Percentiles rank a stretch among this genome's conserved stretches.
Evolutionary conservation across 2,329 filamentous ascomycete species (phyloP).

Genomic region (Ceratocystis cubensis): DNA sequence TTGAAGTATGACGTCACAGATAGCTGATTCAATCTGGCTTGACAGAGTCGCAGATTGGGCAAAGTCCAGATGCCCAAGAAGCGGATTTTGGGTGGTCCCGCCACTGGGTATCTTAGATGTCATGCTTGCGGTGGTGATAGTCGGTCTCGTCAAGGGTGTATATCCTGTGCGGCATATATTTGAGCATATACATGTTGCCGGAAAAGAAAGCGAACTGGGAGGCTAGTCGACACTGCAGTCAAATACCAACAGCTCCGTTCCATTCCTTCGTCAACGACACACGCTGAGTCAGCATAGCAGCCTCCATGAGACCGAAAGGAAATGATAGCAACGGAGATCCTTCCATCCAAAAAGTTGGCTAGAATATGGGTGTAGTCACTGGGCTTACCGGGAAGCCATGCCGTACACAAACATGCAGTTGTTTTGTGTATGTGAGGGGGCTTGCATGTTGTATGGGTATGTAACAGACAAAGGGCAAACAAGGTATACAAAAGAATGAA

Average conservation of each 20-base stretch:
- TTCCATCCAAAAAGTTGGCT: not conserved
- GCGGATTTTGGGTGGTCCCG: not conserved
- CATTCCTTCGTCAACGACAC: not conserved
- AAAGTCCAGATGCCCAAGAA: not conserved
- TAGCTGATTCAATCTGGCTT: no score
- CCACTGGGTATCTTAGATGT: not conserved
- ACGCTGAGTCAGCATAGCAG: not conserved
- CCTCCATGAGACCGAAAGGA: not conserved
- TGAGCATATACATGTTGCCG: not conserved
- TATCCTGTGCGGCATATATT: not conserved
- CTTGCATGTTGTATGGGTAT: not conserved
- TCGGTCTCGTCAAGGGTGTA: not conserved
- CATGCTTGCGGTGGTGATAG: not conserved
- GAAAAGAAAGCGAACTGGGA: not conserved
- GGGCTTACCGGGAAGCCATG: not conserved
- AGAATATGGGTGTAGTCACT: not conserved
- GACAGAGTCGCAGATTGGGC: not conserved
- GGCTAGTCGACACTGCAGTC: not conserved
- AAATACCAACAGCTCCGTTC: not conserved
- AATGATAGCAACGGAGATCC: not conserved
- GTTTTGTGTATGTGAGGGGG: not conserved
- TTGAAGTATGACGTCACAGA: no score
- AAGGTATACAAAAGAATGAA: not conserved
- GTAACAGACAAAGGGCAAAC: not conserved
- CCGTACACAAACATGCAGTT: not conserved